Percentiles rank a stretch among this genome's conserved stretches.
Conservation (phyloP, 1,139 yeast species). For the Lodderomyces parapsilosis region DNA sequence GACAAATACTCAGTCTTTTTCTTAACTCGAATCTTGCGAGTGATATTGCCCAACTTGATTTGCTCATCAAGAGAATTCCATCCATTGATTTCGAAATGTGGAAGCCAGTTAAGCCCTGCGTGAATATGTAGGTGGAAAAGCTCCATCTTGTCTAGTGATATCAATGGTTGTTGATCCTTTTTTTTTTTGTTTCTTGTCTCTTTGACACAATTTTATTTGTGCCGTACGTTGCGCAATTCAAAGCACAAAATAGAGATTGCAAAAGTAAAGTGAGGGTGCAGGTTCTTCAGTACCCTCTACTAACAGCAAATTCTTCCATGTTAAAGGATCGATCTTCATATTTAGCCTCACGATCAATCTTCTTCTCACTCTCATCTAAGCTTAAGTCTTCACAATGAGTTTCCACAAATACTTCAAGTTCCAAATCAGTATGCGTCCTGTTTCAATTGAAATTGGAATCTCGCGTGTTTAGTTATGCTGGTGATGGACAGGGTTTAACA, state of each 20-base stretch:
- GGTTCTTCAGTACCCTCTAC: too few species aligned
- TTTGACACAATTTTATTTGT: not conserved
- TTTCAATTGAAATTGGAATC: too few species aligned
- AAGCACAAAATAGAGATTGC: not conserved
- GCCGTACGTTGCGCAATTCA: not conserved
- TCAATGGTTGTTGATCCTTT: not conserved
- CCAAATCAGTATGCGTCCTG: too few species aligned
- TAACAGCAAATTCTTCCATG: too few species aligned
- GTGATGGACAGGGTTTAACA: too few species aligned
- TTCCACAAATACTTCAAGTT: too few species aligned
- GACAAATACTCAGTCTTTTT: slow-evolving; percentile 4
- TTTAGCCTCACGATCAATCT: too few species aligned
- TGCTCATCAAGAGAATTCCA: slow-evolving; percentile 4
- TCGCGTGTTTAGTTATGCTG: too few species aligned
- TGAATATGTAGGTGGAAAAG: slow-evolving; percentile 6
- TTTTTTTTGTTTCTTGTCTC: not conserved
- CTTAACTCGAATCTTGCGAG: not conserved
- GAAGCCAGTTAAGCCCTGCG: slow-evolving; percentile 2
- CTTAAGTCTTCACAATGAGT: too few species aligned
- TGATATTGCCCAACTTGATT: slow-evolving; percentile 2
- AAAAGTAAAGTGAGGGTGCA: too few species aligned
- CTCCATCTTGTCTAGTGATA: not conserved
- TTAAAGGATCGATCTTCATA: too few species aligned
- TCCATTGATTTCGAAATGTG: slow-evolving; percentile 6
- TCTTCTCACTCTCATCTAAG: too few species aligned